A percentile compares a stretch with the other conserved stretches of the same genome.
These are phyloP conservation scores for Penicillium angulare DNA, from an alignment of 495 filamentous ascomycete species.

Conservation along the genomic window DNA sequence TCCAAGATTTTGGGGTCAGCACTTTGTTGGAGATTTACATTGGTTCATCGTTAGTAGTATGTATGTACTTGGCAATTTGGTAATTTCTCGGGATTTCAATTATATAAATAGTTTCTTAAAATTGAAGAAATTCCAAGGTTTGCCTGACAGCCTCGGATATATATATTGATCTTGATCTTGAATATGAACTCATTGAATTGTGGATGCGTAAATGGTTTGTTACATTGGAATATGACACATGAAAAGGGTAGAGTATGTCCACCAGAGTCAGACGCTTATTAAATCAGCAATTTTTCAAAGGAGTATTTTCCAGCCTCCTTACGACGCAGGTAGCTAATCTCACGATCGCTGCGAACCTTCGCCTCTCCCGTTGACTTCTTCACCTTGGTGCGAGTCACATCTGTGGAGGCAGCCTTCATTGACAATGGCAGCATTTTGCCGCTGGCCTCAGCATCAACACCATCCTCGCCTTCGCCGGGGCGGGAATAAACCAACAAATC, in stretches of 20 bases:
- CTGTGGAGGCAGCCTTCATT: slow-evolving; percentile 62
- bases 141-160: no score
- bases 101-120: no score
- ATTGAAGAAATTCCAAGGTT: no score
- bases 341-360: slow-evolving; percentile 59
- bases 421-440: slow-evolving; percentile 62
- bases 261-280: slow-evolving; percentile 13
- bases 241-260: slow-evolving; percentile 11
- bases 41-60: no score
- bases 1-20: no score
- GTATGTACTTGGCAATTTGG: no score
- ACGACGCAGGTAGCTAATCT: slow-evolving; percentile 70
- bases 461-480: slow-evolving; percentile 33
- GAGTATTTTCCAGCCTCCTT: slow-evolving; percentile 75
- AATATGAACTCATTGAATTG: slow-evolving; percentile 27
- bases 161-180: slow-evolving; percentile 1
- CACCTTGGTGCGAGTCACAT: slow-evolving; percentile 51
- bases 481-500: slow-evolving; percentile 39
- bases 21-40: no score
- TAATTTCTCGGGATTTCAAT: no score
- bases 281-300: slow-evolving; percentile 67
- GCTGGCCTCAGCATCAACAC: slow-evolving; percentile 31
- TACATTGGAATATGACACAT: slow-evolving; percentile 25
- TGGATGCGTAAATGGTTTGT: slow-evolving; percentile 18
- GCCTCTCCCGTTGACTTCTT: slow-evolving; percentile 54